phyloP scores from a whole-genome alignment of 2,329 filamentous ascomycete genomes.

The Talaromyces sp. region DNA sequence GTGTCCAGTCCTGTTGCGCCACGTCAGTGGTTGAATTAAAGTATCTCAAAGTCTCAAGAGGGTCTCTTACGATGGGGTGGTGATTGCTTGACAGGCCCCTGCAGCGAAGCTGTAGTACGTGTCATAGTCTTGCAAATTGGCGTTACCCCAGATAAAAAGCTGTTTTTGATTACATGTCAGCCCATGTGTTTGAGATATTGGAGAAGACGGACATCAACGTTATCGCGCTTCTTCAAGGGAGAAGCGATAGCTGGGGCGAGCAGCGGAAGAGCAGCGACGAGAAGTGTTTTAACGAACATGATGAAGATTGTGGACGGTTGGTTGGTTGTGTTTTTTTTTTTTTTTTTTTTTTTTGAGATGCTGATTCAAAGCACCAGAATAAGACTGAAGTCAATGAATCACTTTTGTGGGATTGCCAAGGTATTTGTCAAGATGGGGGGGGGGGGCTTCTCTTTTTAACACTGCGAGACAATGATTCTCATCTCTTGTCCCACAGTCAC shows the following conservation, averaged over 20 bases:
- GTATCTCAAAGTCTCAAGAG: background rate
- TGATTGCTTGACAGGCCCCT: conserved; percentile 6
- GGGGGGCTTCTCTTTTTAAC: background rate
- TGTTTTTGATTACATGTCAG: background rate
- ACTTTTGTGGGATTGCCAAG: too few relatives aligned
- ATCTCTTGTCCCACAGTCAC: background rate
- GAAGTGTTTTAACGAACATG: background rate
- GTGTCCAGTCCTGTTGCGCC: background rate
- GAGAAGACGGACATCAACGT: background rate
- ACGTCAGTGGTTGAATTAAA: background rate
- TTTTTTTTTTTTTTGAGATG: background rate
- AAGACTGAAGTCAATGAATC: too few relatives aligned
- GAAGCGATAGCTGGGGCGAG: background rate
- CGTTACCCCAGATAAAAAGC: conserved; percentile 9
- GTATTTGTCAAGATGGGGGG: too few relatives aligned
- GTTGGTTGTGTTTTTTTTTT: too few relatives aligned
- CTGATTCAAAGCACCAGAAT: too few relatives aligned
- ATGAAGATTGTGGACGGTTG: background rate
- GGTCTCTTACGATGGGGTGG: conserved; percentile 7
- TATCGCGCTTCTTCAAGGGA: conserved; percentile 1
- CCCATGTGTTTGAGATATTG: too few relatives aligned
- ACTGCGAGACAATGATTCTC: background rate
- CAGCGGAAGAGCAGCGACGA: background rate
- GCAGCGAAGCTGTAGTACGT: conserved; percentile 7
- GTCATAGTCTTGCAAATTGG: conserved; percentile 1